Percentiles rank a stretch among this genome's conserved stretches.
phyloP scores from a whole-genome alignment of 176 grass and related monocot species.

The Triticum turgidum region DNA sequence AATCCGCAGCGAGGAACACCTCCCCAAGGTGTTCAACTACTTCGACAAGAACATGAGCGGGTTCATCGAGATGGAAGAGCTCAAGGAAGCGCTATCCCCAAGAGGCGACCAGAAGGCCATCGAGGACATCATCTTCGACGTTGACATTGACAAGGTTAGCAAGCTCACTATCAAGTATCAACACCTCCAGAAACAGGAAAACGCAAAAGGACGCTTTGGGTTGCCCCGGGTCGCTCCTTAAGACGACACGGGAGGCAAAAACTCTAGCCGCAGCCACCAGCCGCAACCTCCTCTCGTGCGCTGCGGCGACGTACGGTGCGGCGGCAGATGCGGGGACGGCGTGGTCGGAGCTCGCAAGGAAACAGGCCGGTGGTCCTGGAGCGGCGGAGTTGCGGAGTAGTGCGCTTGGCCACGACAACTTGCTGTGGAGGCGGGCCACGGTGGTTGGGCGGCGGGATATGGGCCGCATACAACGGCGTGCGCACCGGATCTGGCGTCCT shows the following conservation, averaged over 20 bases:
- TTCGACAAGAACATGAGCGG: constrained; percentile 88
- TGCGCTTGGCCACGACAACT: too few species aligned
- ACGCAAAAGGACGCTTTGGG: not conserved
- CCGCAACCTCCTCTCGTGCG: too few species aligned
- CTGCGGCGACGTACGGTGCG: too few species aligned
- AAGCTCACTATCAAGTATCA: not conserved
- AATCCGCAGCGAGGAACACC: constrained; percentile 78
- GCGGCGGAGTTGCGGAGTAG: too few species aligned
- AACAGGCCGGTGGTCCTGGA: too few species aligned
- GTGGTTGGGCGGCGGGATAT: too few species aligned
- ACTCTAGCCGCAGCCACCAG: too few species aligned
- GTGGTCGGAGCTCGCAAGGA: too few species aligned
- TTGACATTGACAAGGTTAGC: constrained; percentile 78
- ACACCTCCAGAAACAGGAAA: not conserved
- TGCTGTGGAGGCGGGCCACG: too few species aligned
- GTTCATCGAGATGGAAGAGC: constrained; percentile 82
- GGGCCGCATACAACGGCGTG: too few species aligned
- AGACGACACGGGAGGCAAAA: not conserved
- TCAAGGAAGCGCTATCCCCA: constrained; percentile 71
- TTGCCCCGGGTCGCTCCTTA: not conserved
- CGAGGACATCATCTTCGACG: constrained; percentile 68
- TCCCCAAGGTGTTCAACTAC: constrained; percentile 67
- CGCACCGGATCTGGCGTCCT: too few species aligned
- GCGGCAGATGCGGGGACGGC: too few species aligned
- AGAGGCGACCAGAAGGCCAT: constrained; percentile 69